Evolutionary conservation across 2,329 filamentous ascomycete species (phyloP), one percentile per base, ranked within the genome.

Genomic region (Bipolaris oryzae): DNA sequence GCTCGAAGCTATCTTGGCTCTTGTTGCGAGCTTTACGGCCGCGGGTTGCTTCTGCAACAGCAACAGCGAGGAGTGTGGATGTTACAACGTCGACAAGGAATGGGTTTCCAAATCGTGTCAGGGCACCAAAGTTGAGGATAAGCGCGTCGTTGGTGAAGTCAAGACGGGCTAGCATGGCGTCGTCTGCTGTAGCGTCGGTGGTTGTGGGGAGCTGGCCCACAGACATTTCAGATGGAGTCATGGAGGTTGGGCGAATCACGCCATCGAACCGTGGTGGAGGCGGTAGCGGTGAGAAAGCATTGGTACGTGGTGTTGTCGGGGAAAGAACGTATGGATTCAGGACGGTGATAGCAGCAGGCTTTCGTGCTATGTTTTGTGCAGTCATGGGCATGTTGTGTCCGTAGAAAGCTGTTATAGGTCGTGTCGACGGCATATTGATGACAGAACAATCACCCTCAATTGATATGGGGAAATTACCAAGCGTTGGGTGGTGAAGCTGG

Each of bases 71-170:
- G 10, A 82, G 66, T 0, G 79, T 74, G 3, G 71, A 72, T 5
- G 79, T 70, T 1, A 75, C 74, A 1, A 80, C 79, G 58, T 82
- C 80, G 48, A 80, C 70, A 41, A 81, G 71, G 64, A 80, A 80
- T 4, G 75, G 71, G 51, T 78, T 79, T n/a, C 77, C 76, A 53
- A 81, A 72, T 16, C 71, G 74, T 11, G 75, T 67, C 2, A 82
- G 61, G 1, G 77, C 77, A 1, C 77, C 77, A 5, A 79, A 67
- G 53, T 82, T 80, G n/a, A 82, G 65, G 2, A 74, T 74, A 15
- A 80, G 73, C 2, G 76, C 74, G 39, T 76, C 76, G 15, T 74
- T 73, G 20, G 63, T 64, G 52, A 82, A 78, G 61, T 81, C 79
- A 4, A 82, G 72, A 13, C 75, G 76, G 0, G 77, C 78, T 7